Conservation (phyloP, 2,329 filamentous ascomycete species). For the Cladobotryum mycophilum region DNA sequence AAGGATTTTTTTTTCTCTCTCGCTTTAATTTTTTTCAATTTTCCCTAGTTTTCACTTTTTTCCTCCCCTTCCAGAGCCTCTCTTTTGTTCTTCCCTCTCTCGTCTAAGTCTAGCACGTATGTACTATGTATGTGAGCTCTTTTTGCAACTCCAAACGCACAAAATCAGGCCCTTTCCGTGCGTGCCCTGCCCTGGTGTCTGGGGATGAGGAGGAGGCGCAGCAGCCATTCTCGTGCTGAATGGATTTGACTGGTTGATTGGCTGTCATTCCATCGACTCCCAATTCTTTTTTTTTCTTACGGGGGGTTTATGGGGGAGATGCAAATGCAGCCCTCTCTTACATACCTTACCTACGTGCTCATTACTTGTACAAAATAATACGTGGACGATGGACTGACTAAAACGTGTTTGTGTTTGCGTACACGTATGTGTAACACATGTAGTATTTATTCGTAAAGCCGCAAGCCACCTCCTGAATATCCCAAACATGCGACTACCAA, state of each 20-base stretch:
- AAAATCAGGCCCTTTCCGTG: background rate
- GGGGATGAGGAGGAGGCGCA: constrained; percentile 24
- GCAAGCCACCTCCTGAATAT: background rate
- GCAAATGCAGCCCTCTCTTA: background rate
- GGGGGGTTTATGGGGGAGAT: background rate
- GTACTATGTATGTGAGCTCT: too few relatives aligned
- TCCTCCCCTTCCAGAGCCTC: background rate
- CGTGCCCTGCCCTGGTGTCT: background rate
- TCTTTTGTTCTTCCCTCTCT: background rate
- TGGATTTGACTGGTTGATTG: constrained; percentile 23
- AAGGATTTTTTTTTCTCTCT: constrained; percentile 2
- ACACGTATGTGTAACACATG: too few relatives aligned
- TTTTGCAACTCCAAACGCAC: background rate
- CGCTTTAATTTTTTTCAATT: background rate
- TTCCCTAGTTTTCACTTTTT: background rate
- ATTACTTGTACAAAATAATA: background rate
- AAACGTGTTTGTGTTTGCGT: background rate
- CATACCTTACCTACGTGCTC: background rate
- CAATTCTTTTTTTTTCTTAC: background rate
- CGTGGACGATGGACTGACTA: background rate
- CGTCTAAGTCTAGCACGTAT: too few relatives aligned
- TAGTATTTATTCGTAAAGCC: background rate
- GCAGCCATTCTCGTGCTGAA: constrained; percentile 18
- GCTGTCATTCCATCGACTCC: constrained; percentile 19
- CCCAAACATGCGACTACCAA: background rate